Evolutionary conservation across 1,284 basidiomycete species (phyloP), one percentile per base, ranked within the genome.

Genomic region (Ganoderma sp.): DNA sequence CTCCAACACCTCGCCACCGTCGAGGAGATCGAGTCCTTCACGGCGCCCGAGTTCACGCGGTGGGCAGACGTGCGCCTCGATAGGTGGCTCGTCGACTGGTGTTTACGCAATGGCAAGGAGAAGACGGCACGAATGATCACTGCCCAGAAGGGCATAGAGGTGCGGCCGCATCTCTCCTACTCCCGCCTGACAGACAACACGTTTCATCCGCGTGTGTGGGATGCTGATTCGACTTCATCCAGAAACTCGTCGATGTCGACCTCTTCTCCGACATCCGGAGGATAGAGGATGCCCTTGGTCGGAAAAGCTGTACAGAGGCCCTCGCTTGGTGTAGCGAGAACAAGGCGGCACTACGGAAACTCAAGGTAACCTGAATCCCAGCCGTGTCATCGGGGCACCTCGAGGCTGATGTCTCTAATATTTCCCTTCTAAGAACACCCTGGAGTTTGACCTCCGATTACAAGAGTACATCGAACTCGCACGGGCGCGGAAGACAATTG

Each of bases 301-400:
- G 82, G 61, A 90, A 94, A 73, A 93, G 92, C 75, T 96, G 95
- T 74, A 84, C 90, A 1, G 93, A 96, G 78, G 97, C 97, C 6
- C 83, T 99, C 56, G 87, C 89, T 17, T 99, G 97, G 97, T 99
- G 97, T 75, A 95, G 89, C 68, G 98, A 99, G 84, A 98, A 99
- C 81, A 94, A 97, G 79, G 88, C 90, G 39, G 91, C 94, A 9
- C 85, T 99, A 66, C 90, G 95, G 68, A 99, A 98, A 83, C 88
- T 91, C 76, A 96, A 94, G 85, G 96, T 92, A 67, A 34, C 41
- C 14, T 39, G 37, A 25, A 15, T 15, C 12, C 5, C 22, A 39
- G n/a, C 41, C 58, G 22, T 39, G 57, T 22, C 39, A 60, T 28
- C 2, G 7, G 52, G 28, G 17, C 9, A 63, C 14, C 54, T 43